A percentile compares a stretch with the other conserved stretches of the same genome.
Conservation (phyloP, 148 eudicot species). For the Diospyros kaki region DNA sequence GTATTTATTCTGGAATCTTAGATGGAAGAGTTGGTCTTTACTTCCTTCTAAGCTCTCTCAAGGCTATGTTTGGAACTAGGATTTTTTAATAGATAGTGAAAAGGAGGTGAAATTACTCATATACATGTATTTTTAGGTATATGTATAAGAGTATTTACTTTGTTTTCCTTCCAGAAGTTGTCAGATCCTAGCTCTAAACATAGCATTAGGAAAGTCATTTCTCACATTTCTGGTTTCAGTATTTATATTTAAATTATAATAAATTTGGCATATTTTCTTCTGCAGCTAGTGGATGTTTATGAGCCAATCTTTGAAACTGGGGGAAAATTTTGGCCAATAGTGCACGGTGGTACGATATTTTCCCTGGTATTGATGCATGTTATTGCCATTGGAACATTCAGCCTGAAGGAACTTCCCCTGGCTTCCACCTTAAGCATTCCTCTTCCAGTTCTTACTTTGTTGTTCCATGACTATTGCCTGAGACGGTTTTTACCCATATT, state of each 20-base stretch:
- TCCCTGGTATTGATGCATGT: conserved; percentile 82
- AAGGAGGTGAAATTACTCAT: no score
- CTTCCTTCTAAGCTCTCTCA: neutral
- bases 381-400: conserved; percentile 80
- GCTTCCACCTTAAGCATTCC: conserved; percentile 68
- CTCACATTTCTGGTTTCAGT: neutral
- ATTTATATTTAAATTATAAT: neutral
- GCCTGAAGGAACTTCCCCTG: conserved; percentile 66
- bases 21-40: conserved; percentile 5
- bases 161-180: no score
- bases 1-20: neutral
- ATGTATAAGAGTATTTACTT: no score
- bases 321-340: conserved; percentile 84
- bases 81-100: no score
- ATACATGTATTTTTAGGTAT: no score
- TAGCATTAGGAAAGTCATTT: neutral
- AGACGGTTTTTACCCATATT: conserved; percentile 72
- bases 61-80: neutral
- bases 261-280: conserved; percentile 6
- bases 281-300: conserved; percentile 86
- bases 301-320: conserved; percentile 70
- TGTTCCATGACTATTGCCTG: conserved; percentile 80
- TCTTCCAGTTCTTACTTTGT: conserved; percentile 74
- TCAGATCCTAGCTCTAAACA: no score
- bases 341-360: conserved; percentile 68